Evolutionary conservation across 441 rosid species (phyloP), one percentile per base, ranked within the genome.

Genomic region (Mallotus repandus): DNA sequence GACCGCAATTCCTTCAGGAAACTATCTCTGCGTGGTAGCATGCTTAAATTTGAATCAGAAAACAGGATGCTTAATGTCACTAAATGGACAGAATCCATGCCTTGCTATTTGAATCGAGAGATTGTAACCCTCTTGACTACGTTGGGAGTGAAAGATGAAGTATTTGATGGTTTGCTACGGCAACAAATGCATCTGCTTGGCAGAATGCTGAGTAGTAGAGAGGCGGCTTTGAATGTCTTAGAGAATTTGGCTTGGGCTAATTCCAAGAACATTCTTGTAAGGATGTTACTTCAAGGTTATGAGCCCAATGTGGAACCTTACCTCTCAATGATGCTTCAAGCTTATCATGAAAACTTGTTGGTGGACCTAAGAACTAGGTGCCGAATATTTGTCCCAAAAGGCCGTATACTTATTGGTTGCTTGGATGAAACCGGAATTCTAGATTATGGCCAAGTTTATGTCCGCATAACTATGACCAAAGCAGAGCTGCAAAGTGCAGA

Each of bases 31-130:
- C 96, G 98, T 60, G 65, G 75, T 57, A 93, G 98, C 74, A 95
- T 95, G 98, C 83, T 55, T 7, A 95, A 93, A 80, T 95, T 93
- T 79, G 99, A 95, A 16, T 93, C 97, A 7, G 82, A 74, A 52
- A 87, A 86, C 82, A 83, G 83, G 76, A 95, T 93, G 99, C 99
- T 95, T 75, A 93, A 93, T 74, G 88, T 95, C 69, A 93, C 96
- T 16, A 89, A 80, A 71, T 89, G 98, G 90, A 91, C 89, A 38
- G 86, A 85, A 46, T 86, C 96, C 7, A 84, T 85, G 93, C 95
- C 97, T 69, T 93, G 97, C 86, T 93, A 91, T 81, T 80, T 95
- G 76, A 95, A 93, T 77, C 84, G 97, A 49, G 98, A 93, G 86
- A 89, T 93, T 72, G 82, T 93, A 67, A 64, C 91, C 68, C 97